Evolutionary conservation across 208 protist species (phyloP), one percentile per base, ranked within the genome.

Genomic region (Phytomonas serpens): DNA sequence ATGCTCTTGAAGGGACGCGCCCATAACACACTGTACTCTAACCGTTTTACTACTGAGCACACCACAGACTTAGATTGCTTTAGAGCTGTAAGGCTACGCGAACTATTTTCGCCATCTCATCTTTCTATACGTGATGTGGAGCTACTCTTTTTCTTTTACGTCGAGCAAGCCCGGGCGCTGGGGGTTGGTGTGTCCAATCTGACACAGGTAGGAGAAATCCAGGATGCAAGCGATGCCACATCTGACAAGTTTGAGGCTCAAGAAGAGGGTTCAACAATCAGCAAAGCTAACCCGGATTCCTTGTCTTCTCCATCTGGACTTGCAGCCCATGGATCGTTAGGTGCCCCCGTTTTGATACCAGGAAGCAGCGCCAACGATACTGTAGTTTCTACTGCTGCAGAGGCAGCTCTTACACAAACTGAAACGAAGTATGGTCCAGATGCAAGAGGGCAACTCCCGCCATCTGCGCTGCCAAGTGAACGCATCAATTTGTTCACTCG

Each of bases 91-190:
- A 47, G 40, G 7, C 16, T 47, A 19, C 40, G 16, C 14, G 40
- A 47, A 47, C 4, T 47, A 47, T 47, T 47, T 47, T 47, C 14
- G 14, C 40, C 40, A 47, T 47, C 40, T 47, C 40, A 47, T 19
- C 40, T 47, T 47, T 47, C 64, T 27, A 61, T 31, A 27, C 72
- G 52, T 3, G 72, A 76, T 64, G 72, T 81, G 65, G 72, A 69
- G 27, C 68, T 62, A 16, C 68, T 81, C 40, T 65, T 65, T 16
- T 33, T 19, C 27, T 77, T 78, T 70, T 78, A 78, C 52, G 11
- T 77, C 14, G 77, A 78, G 74, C 68, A 76, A 19, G 77, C 73
- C 27, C 40, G 40, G 40, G 40, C 40, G 7, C 14, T 47, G 40
- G 40, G 40, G 14, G 7, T 23, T 11, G 40, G 40, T 11, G 14